phyloP scores from a whole-genome alignment of 1,284 basidiomycete species.

The Ganoderma resinaceum region DNA sequence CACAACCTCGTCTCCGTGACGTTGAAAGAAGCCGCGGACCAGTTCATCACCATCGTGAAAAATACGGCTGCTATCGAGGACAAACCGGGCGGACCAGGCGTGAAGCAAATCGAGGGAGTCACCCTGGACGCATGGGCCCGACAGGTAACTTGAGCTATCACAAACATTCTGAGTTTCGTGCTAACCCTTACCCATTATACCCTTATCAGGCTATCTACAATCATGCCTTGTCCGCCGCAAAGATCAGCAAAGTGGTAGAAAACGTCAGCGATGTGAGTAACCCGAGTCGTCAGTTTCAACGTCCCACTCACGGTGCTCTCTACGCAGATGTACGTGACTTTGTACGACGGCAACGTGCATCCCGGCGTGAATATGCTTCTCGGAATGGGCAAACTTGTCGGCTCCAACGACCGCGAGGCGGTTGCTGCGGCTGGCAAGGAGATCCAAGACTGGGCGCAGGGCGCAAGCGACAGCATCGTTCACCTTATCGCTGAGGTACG shows the following conservation, averaged over 20 bases:
- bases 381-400: constrained; percentile 19
- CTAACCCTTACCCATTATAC: no score
- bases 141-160: constrained; percentile 3
- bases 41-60: constrained; percentile 17
- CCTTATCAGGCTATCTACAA: constrained; percentile 17
- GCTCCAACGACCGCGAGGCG: constrained; percentile 8
- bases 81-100: background rate
- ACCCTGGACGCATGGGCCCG: constrained; percentile 17
- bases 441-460: constrained; percentile 19
- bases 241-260: constrained; percentile 18
- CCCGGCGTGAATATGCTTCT: constrained; percentile 25
- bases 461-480: constrained; percentile 14
- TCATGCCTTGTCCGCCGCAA: constrained; percentile 15
- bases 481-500: constrained; percentile 14
- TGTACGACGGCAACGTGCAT: constrained; percentile 19
- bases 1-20: constrained; percentile 20
- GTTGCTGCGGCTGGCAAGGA: constrained; percentile 10
- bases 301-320: background rate
- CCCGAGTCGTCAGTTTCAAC: background rate
- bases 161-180: background rate
- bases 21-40: constrained; percentile 7
- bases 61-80: constrained; percentile 7
- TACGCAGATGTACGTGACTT: constrained; percentile 21
- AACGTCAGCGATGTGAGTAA: constrained; percentile 18
- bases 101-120: background rate